Evolutionary conservation across 2,329 filamentous ascomycete genomes (phyloP).

Genomic region (Aschersonia sp.): DNA sequence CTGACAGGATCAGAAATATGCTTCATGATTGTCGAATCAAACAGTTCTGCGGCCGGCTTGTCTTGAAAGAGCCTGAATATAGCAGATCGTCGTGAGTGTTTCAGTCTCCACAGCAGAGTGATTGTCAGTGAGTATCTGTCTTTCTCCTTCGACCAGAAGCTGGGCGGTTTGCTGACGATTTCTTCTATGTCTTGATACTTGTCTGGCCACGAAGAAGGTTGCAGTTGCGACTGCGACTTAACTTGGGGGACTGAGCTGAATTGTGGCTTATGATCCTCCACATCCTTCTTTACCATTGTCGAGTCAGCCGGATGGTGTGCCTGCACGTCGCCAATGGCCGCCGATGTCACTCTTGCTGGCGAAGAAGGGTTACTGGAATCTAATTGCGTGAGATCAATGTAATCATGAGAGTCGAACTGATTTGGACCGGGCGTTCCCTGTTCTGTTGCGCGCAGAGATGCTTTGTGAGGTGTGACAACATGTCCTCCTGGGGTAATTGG

Average conservation of each 20-base stretch:
- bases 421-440: conserved; percentile 2
- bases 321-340: not conserved
- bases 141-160: conserved; percentile 11
- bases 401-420: conserved; percentile 7
- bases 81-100: conserved; percentile 12
- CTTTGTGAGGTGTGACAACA: not conserved
- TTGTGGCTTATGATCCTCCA: not conserved
- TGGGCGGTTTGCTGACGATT: conserved; percentile 8
- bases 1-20: conserved; percentile 6
- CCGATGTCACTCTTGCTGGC: not conserved
- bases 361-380: conserved; percentile 5
- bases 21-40: conserved; percentile 1
- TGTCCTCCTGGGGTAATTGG: not conserved
- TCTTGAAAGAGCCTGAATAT: conserved; percentile 13
- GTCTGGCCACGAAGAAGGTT: not conserved
- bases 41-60: conserved; percentile 5
- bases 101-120: conserved; percentile 15
- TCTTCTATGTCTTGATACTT: conserved; percentile 3
- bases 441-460: not conserved
- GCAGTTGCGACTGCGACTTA: not conserved
- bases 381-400: conserved; percentile 16
- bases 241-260: not conserved
- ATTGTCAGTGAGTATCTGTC: conserved; percentile 17
- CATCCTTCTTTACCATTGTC: not conserved
- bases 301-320: not conserved